Evolutionary conservation across 1,284 basidiomycete species (phyloP).

Genomic region (Malassezia nana): DNA sequence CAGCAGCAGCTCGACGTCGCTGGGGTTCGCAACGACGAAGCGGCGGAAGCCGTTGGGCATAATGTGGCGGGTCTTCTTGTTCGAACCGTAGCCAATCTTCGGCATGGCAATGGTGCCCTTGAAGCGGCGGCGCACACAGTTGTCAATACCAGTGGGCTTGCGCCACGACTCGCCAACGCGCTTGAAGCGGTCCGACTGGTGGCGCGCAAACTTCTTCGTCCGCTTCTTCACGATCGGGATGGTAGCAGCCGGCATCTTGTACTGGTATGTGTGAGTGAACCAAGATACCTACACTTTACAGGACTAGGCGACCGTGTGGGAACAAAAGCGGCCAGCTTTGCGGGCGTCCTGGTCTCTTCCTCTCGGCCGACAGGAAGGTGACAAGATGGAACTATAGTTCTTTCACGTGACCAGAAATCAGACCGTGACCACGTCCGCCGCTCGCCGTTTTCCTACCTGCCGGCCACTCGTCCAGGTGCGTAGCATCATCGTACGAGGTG

Average conservation of each 20-base stretch:
- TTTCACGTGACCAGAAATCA: constrained; percentile 9
- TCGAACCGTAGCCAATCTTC: constrained; percentile 48
- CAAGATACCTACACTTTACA: constrained; percentile 9
- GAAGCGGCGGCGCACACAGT: constrained; percentile 44
- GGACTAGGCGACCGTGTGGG: constrained; percentile 13
- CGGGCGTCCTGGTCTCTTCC: not conserved
- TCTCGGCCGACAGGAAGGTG: constrained; percentile 8
- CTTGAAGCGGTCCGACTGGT: constrained; percentile 48
- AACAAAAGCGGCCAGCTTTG: constrained; percentile 7
- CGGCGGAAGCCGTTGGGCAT: constrained; percentile 49
- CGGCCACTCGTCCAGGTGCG: constrained; percentile 17
- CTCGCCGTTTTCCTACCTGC: constrained; percentile 17
- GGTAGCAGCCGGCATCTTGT: constrained; percentile 42
- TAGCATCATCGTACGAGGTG: not conserved
- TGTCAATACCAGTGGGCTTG: constrained; percentile 48
- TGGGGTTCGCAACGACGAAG: constrained; percentile 44
- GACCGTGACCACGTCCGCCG: not conserved
- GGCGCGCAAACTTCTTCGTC: constrained; percentile 46
- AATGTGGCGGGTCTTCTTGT: constrained; percentile 49
- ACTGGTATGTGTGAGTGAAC: not conserved
- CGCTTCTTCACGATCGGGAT: constrained; percentile 49
- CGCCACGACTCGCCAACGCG: constrained; percentile 44
- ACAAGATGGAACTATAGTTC: constrained; percentile 13
- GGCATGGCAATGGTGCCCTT: constrained; percentile 40
- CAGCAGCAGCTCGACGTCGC: constrained; percentile 46